A percentile compares a stretch with the other conserved stretches of the same genome.
Conservation (phyloP, 257 asterid species). For the Solanum infundibuliforme region DNA sequence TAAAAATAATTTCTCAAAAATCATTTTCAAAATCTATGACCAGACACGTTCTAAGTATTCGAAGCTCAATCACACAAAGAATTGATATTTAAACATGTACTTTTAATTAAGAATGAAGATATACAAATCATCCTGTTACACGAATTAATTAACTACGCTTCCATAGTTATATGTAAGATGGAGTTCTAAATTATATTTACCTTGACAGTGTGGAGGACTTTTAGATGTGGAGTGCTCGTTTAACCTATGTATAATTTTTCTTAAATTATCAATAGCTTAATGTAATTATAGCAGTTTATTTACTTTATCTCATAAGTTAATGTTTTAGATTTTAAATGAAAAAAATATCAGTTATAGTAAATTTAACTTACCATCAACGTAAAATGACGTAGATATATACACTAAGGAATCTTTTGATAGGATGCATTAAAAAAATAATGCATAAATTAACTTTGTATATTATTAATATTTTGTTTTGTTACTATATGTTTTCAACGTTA, state of each 20-base stretch:
- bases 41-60: background rate
- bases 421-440: background rate
- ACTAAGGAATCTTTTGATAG: background rate
- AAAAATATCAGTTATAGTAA: background rate
- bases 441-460: too few species aligned
- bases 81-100: background rate
- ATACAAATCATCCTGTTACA: background rate
- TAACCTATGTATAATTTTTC: background rate
- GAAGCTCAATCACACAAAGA: background rate
- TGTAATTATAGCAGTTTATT: background rate
- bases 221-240: background rate
- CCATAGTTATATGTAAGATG: background rate
- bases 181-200: too few species aligned
- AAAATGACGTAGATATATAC: background rate
- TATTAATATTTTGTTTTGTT: too few species aligned
- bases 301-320: background rate
- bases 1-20: too few species aligned
- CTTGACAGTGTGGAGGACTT: too few species aligned
- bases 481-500: background rate
- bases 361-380: background rate
- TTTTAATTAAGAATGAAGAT: background rate
- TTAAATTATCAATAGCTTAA: background rate
- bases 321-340: background rate
- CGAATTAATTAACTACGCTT: background rate
- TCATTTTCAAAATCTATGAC: too few species aligned